Percentiles rank a stretch among this genome's conserved stretches.
Evolutionary conservation across 192 early-diverging fungal genomes (phyloP).

Genomic region (Gorgonomyces haynaldii): DNA sequence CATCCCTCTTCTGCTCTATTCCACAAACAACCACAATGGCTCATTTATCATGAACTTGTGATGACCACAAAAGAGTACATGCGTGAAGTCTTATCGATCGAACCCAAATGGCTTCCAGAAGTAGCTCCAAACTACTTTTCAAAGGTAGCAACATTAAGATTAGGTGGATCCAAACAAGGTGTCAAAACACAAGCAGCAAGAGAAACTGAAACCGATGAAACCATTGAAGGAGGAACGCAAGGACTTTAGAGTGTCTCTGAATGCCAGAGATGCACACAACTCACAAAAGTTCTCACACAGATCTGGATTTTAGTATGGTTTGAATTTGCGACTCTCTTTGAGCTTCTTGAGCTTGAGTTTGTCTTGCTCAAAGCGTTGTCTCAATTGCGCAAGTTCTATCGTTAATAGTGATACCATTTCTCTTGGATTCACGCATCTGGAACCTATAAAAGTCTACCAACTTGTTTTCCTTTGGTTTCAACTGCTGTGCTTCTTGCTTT

Average conservation of each 20-base stretch:
- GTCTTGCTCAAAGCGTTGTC: conserved; percentile 89
- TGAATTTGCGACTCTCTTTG: conserved; percentile 70
- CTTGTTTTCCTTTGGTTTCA: conserved; percentile 68
- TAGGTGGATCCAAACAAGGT: conserved; percentile 86
- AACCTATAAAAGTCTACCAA: conserved; percentile 90
- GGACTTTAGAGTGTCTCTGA: not conserved
- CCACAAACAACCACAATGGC: conserved; percentile 90
- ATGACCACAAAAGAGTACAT: conserved; percentile 89
- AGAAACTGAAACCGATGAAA: conserved; percentile 86
- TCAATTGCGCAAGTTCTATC: conserved; percentile 74
- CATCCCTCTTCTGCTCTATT: conserved; percentile 94
- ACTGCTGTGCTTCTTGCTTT: conserved; percentile 33
- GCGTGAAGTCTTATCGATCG: conserved; percentile 77
- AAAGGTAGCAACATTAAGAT: conserved; percentile 10
- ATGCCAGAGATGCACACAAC: not conserved
- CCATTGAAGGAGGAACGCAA: not conserved
- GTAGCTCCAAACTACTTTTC: conserved; percentile 98
- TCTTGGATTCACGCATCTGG: conserved; percentile 85
- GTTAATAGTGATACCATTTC: conserved; percentile 51
- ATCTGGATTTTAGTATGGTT: conserved; percentile 55
- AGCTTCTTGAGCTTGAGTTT: conserved; percentile 69
- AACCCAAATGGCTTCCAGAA: conserved; percentile 87
- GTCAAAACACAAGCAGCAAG: conserved; percentile 82
- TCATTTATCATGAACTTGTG: conserved; percentile 87
- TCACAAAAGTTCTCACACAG: not conserved